A percentile compares a stretch with the other conserved stretches of the same genome.
phyloP scores from a whole-genome alignment of 163 green algal species.

The Chloroidium sp. region DNA sequence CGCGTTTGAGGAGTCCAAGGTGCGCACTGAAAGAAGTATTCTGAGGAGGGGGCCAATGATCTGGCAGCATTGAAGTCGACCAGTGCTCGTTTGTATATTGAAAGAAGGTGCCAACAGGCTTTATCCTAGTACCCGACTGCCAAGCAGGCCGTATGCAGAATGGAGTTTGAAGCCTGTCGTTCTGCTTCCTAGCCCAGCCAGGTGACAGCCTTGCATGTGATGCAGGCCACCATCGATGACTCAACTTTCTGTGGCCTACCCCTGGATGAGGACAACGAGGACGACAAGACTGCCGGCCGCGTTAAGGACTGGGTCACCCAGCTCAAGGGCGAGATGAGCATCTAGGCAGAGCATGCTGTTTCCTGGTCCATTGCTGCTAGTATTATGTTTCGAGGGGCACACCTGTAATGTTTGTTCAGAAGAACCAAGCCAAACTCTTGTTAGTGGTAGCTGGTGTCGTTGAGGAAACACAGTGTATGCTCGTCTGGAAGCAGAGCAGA shows the following conservation, averaged over 20 bases:
- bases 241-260: background rate
- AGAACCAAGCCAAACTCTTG: no score
- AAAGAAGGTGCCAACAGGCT: background rate
- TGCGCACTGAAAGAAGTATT: background rate
- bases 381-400: no score
- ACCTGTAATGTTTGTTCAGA: no score
- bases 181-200: no score
- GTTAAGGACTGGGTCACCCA: slow-evolving; percentile 27
- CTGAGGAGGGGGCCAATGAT: no score
- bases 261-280: slow-evolving; percentile 28
- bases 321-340: slow-evolving; percentile 24
- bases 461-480: no score
- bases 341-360: background rate
- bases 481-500: no score
- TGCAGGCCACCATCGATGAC: slow-evolving; percentile 3
- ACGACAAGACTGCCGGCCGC: slow-evolving; percentile 33
- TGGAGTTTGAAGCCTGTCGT: no score
- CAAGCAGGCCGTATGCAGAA: no score
- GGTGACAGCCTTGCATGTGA: background rate
- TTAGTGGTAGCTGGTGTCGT: no score
- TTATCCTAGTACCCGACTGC: background rate
- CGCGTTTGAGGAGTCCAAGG: slow-evolving; percentile 42
- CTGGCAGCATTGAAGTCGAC: no score
- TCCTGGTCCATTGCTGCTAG: no score
- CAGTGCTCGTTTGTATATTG: background rate